Percentiles rank a stretch among this genome's conserved stretches.
Conservation (phyloP, 495 filamentous ascomycete species). For the Alectoria sarmentosa region DNA sequence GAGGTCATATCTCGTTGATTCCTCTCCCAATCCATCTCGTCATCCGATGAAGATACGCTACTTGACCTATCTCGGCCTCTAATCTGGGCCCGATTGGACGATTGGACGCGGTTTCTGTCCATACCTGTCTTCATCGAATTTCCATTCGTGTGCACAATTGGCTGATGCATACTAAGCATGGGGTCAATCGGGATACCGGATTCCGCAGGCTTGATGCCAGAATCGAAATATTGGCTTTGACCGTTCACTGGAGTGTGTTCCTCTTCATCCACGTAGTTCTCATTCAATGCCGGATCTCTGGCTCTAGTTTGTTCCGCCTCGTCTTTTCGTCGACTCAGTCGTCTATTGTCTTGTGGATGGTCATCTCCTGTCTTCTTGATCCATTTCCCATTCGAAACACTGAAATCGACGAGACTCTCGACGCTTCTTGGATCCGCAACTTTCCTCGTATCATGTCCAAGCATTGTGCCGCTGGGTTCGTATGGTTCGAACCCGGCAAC, state of each 20-base stretch:
- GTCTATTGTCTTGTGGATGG: constrained; percentile 35
- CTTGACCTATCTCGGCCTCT: not conserved
- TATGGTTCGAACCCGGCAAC: constrained; percentile 58
- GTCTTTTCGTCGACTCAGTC: constrained; percentile 41
- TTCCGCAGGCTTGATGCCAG: constrained; percentile 29
- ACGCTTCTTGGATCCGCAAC: constrained; percentile 85
- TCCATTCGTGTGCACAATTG: constrained; percentile 5
- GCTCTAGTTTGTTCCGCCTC: constrained; percentile 45
- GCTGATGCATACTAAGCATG: constrained; percentile 32
- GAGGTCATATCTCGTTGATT: not conserved
- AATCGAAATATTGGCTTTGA: constrained; percentile 21
- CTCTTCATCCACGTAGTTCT: constrained; percentile 34
- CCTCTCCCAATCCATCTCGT: not conserved
- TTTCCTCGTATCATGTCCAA: constrained; percentile 82
- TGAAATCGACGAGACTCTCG: constrained; percentile 79
- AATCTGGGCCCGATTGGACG: not conserved
- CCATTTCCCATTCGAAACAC: constrained; percentile 74
- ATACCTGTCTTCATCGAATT: constrained; percentile 1
- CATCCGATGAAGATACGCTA: constrained; percentile 1
- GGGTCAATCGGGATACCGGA: constrained; percentile 47
- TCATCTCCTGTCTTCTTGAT: constrained; percentile 50
- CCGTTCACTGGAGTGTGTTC: constrained; percentile 19
- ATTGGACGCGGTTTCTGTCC: not conserved
- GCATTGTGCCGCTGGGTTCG: constrained; percentile 70
- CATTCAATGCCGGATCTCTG: constrained; percentile 35